These are phyloP conservation scores for Dipteronia sinensis DNA, from an alignment of 345 rosid genomes.

Conservation along the genomic window DNA sequence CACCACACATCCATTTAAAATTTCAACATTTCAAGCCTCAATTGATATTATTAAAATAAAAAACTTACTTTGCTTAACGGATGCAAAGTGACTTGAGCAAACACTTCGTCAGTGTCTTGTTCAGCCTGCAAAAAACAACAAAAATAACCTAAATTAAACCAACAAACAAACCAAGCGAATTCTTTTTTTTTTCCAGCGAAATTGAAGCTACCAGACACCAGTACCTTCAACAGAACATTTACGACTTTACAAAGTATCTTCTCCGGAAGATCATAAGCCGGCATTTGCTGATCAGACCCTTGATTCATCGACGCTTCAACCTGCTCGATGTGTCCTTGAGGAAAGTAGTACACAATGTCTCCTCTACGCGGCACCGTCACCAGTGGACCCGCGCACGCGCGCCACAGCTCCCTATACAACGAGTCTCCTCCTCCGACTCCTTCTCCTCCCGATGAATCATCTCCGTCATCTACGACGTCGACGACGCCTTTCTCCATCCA, in stretches of 20 bases:
- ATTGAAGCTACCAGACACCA: background rate
- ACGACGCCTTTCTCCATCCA: conserved; percentile 9
- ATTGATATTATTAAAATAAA: background rate
- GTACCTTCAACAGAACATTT: conserved; percentile 45
- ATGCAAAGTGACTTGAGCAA: conserved; percentile 53
- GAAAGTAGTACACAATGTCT: conserved; percentile 57
- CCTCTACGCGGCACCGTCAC: conserved; percentile 51
- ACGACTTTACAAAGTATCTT: conserved; percentile 53
- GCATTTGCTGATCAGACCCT: conserved; percentile 45
- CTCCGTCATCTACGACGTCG: conserved; percentile 2
- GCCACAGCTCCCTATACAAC: conserved; percentile 58
- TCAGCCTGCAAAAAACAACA: conserved; percentile 43
- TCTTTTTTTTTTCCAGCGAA: background rate
- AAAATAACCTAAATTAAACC: background rate
- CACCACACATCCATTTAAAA: background rate
- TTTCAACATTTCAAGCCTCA: background rate
- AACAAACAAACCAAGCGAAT: background rate
- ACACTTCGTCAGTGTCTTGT: conserved; percentile 59
- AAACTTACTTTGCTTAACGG: conserved; percentile 38
- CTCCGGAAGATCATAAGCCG: conserved; percentile 41
- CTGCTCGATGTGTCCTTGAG: conserved; percentile 69
- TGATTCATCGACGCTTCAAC: conserved; percentile 63
- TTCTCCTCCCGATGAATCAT: conserved; percentile 14
- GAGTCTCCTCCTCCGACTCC: conserved; percentile 11
- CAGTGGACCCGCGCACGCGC: conserved; percentile 64